phyloP scores from a whole-genome alignment of 2,329 filamentous ascomycete species.

The Epichloe sp. region DNA sequence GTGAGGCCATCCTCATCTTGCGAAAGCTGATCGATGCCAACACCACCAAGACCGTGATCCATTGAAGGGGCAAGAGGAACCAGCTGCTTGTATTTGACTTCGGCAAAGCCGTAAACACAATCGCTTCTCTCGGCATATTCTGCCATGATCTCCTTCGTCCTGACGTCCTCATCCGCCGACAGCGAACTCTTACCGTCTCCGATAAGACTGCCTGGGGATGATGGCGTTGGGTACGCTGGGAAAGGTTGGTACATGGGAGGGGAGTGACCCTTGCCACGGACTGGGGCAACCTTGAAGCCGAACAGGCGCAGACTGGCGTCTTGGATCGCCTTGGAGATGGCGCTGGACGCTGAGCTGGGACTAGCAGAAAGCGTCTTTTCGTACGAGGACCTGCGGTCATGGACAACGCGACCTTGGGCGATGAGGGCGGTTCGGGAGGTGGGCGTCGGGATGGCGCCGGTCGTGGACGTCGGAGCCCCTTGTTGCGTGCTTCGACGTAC shows the following conservation, averaged over 20 bases:
- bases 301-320: conserved; percentile 72
- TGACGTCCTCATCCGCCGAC: conserved; percentile 62
- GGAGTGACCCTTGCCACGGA: conserved; percentile 53
- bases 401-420: conserved; percentile 53
- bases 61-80: conserved; percentile 73
- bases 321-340: conserved; percentile 88
- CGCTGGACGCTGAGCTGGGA: conserved; percentile 65
- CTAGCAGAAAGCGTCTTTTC: conserved; percentile 61
- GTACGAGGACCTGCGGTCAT: conserved; percentile 67
- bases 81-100: conserved; percentile 98
- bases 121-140: conserved; percentile 88
- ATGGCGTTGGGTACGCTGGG: conserved; percentile 66
- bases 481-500: conserved; percentile 68
- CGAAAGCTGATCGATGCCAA: conserved; percentile 38
- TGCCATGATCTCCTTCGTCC: conserved; percentile 70
- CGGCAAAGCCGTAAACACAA: conserved; percentile 93
- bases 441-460: conserved; percentile 55
- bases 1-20: conserved; percentile 65
- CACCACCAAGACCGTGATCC: conserved; percentile 55
- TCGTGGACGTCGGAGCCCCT: conserved; percentile 52
- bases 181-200: conserved; percentile 46
- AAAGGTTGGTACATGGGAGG: conserved; percentile 73
- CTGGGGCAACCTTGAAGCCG: conserved; percentile 56
- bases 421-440: conserved; percentile 64
- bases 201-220: conserved; percentile 47